Conservation (phyloP, 768 basidiomycete genomes). For the Leccinellum luteum region DNA sequence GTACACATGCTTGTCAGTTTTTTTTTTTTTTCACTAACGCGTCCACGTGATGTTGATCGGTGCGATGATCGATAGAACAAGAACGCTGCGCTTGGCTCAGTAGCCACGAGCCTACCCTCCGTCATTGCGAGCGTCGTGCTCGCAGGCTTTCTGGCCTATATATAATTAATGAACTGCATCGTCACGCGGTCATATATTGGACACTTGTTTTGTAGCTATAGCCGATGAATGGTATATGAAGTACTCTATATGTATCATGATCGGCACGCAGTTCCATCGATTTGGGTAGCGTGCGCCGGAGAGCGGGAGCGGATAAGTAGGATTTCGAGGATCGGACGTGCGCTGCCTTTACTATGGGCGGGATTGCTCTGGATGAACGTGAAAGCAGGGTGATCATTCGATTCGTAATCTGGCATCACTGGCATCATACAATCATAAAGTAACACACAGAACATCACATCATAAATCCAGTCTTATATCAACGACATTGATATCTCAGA, state of each 20-base stretch:
- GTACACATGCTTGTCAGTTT: constrained; percentile 22
- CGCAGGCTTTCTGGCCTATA: constrained; percentile 16
- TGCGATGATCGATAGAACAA: constrained; percentile 11
- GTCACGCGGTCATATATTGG: constrained; percentile 6
- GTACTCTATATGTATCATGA: not conserved
- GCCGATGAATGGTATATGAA: not conserved
- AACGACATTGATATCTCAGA: not conserved
- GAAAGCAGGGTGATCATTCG: not conserved
- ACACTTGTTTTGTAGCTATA: constrained; percentile 18
- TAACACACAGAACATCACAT: not conserved
- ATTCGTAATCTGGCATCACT: not conserved
- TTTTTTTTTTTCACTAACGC: not conserved
- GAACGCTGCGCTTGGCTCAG: constrained; percentile 21
- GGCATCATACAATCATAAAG: not conserved
- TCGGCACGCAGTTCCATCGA: not conserved
- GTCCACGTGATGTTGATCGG: not conserved
- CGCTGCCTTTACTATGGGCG: not conserved
- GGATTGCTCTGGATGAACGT: not conserved
- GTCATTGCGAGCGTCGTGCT: constrained; percentile 24
- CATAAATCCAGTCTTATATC: not conserved
- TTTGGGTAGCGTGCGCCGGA: not conserved
- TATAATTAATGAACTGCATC: constrained; percentile 5
- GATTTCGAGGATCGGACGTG: not conserved
- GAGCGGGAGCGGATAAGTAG: not conserved
- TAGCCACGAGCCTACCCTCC: constrained; percentile 12